Evolutionary conservation across 2,329 filamentous ascomycete species (phyloP), one percentile per base, ranked within the genome.

Genomic region (Colletotrichum simmondsii): DNA sequence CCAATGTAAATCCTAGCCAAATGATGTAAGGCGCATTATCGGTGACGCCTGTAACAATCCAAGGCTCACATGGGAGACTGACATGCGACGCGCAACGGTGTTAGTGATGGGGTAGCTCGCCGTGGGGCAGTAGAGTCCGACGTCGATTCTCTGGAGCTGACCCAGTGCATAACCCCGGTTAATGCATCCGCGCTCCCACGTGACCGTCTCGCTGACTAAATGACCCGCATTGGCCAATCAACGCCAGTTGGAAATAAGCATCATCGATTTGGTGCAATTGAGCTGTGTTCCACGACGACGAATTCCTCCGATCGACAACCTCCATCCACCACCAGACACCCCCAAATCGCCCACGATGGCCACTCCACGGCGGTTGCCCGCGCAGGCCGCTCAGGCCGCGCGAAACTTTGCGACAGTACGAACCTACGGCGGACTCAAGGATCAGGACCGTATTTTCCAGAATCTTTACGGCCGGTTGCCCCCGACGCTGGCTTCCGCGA

Each of bases 361-460:
- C 81, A 83, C 85, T 76, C 82, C 83, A 77, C 83, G 82, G 65
- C 66, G 78, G 59, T 75, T 83, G 58, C 74, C 74, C 58, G 72
- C 73, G 72, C 71, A 74, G 53, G 73, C 73, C 66, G 71, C 71
- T 66, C 72, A 75, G 65, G 72, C 72, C 32, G 74, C 74, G 56
- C 74, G 74, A 68, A 72, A 71, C 71, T 93, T 98, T 85, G 94
- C 94, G 80, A 95, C 94, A 74, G 93, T 95, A 77, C 91, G 90
- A 77, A 89, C 90, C 77, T 94, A 97, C 84, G 95, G 97, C 79
- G 95, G 95, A 71, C 90, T 99, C 78, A 94, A 92, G 86, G 97
- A 99, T 83, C 95, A 98, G 87, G 97, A 99, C 87, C 92, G 97
- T 80, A 99, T 99, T 85, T 99, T 99, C 87, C 95, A 97, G 87